phyloP scores from a whole-genome alignment of 345 rosid genomes.

The Punica granatum region DNA sequence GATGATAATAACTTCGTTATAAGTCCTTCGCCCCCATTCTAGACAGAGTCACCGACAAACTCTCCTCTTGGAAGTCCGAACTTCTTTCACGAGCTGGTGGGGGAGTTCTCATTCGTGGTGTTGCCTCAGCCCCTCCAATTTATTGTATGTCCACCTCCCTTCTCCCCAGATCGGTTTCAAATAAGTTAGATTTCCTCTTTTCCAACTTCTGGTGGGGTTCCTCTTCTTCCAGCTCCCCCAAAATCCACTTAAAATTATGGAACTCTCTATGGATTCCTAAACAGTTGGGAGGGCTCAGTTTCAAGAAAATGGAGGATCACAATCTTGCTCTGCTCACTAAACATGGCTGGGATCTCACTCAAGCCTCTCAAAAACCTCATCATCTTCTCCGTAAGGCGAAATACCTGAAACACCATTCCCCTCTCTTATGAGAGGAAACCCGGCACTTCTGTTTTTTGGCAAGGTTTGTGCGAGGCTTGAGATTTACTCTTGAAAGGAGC shows the following conservation, averaged over 20 bases:
- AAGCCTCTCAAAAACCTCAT: not conserved
- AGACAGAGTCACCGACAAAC: not conserved
- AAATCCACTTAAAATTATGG: not conserved
- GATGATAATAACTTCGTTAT: too few relatives aligned
- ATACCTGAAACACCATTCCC: not conserved
- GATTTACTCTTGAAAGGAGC: not conserved
- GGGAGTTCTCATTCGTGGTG: not conserved
- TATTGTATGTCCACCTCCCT: not conserved
- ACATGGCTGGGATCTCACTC: not conserved
- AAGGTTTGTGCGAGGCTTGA: not conserved
- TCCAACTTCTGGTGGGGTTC: not conserved
- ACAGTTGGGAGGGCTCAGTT: not conserved
- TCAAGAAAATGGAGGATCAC: accelerated
- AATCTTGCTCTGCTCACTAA: not conserved
- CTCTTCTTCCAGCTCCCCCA: not conserved
- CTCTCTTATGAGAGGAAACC: not conserved
- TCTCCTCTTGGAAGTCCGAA: not conserved
- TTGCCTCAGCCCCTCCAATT: not conserved
- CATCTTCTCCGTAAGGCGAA: not conserved
- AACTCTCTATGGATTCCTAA: not conserved
- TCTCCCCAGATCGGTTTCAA: not conserved
- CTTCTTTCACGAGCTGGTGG: not conserved
- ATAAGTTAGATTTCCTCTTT: not conserved
- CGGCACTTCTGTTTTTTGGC: not conserved
- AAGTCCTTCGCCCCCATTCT: not conserved